Percentiles rank a stretch among this genome's conserved stretches.
Conservation (phyloP, 306 rosid genomes). For the Glycine soja region DNA sequence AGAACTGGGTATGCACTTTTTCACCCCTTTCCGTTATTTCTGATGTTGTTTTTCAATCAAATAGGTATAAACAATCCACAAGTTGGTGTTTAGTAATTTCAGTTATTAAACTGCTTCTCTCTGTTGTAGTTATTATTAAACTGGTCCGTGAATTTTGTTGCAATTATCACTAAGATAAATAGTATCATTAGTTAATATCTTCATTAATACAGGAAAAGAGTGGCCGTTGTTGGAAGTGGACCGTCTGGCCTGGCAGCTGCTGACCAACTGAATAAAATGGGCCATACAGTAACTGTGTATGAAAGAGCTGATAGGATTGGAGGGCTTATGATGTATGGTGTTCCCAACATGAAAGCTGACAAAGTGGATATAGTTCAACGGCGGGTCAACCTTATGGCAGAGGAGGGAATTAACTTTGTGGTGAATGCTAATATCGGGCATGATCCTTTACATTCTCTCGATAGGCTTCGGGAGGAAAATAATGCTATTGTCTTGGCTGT, state of each 20-base stretch:
- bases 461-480: slow-evolving; percentile 19
- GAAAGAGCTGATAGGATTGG: slow-evolving; percentile 27
- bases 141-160: background rate
- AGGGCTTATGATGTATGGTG: slow-evolving; percentile 75
- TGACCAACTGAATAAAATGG: slow-evolving; percentile 91
- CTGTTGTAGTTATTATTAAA: background rate
- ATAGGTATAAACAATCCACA: slow-evolving; percentile 1
- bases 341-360: slow-evolving; percentile 95
- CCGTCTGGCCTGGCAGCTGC: slow-evolving; percentile 99
- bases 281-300: slow-evolving; percentile 68
- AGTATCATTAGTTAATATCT: slow-evolving; percentile 47
- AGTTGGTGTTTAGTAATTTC: background rate
- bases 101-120: background rate
- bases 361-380: slow-evolving; percentile 80
- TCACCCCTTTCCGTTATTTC: background rate
- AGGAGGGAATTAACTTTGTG: slow-evolving; percentile 81
- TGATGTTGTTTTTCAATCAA: slow-evolving; percentile 8
- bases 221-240: slow-evolving; percentile 94
- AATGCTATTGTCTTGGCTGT: slow-evolving; percentile 70
- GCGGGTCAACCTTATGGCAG: slow-evolving; percentile 88
- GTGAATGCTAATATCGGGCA: slow-evolving; percentile 83
- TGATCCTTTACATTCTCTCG: slow-evolving; percentile 50
- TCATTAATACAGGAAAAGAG: slow-evolving; percentile 69
- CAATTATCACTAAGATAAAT: background rate
- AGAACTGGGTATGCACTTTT: slow-evolving; percentile 11